Conservation (phyloP, 2,329 filamentous ascomycete genomes). For the Rutstroemia sp. region DNA sequence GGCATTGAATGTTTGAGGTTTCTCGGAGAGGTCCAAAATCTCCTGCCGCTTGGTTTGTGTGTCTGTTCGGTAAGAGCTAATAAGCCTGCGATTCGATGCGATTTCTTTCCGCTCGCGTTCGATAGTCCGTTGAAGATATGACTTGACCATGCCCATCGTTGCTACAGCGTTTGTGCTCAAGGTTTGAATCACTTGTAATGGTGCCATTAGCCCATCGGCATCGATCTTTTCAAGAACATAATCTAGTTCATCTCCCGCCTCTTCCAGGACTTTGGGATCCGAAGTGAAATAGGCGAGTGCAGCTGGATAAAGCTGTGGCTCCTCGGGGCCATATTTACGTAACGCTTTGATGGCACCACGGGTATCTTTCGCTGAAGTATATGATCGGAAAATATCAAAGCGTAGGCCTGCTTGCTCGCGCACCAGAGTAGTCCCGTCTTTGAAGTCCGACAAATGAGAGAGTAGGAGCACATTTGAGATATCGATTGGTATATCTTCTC, state of each 20-base stretch:
- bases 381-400: slow-evolving; percentile 95
- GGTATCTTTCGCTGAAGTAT: slow-evolving; percentile 88
- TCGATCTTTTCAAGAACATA: slow-evolving; percentile 79
- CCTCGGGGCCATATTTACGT: slow-evolving; percentile 82
- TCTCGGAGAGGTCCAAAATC: slow-evolving; percentile 66
- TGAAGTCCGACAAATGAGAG: slow-evolving; percentile 85
- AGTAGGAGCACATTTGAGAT: slow-evolving; percentile 90
- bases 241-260: slow-evolving; percentile 81
- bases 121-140: slow-evolving; percentile 83
- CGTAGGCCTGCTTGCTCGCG: slow-evolving; percentile 87
- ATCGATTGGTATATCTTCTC: slow-evolving; percentile 75
- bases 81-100: slow-evolving; percentile 67
- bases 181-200: slow-evolving; percentile 92
- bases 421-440: slow-evolving; percentile 83
- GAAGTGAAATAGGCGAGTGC: slow-evolving; percentile 92
- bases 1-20: slow-evolving; percentile 84
- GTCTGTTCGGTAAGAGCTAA: slow-evolving; percentile 75
- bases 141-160: slow-evolving; percentile 96
- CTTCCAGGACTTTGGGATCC: slow-evolving; percentile 69
- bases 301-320: slow-evolving; percentile 86
- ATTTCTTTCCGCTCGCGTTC: slow-evolving; percentile 85
- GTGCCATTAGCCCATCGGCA: slow-evolving; percentile 85
- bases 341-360: slow-evolving; percentile 82
- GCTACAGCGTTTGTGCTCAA: slow-evolving; percentile 73
- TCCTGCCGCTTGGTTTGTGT: slow-evolving; percentile 74